Base-by-base conservation (phyloP, 805 yeast species). In the Pichia cephalocereana region DNA sequence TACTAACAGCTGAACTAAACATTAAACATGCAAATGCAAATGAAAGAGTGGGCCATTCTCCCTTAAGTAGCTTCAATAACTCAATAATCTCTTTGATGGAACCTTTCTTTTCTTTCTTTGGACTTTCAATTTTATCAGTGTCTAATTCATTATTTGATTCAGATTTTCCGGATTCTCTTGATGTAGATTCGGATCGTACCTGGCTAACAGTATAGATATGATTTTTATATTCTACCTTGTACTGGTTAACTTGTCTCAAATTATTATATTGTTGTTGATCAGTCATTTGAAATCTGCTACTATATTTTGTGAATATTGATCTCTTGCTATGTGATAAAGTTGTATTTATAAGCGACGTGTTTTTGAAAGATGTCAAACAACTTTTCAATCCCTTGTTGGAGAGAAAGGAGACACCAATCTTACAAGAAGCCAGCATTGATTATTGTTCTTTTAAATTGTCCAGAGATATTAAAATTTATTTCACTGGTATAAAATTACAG, bases 1-100 rank as follows among this genome's bases (percentile, higher is more conserved):
- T 83, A 28, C 89, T 76, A 6, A 87, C 83, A 1, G 88, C 77
- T 2, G 96, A 85, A 0, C 96, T 80, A 6, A 83, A 59, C 7
- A 81, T 66, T 32, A 91, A 71, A 48, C 86, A 74, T 0, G 73
- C 54, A 38, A 90, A 67, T 0, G 96, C 96, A 19, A 74, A 63
- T 1, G 71, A 54, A 57, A 84, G 70, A 4, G 82, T 75, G 47
- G 68, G 67, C 7, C 72, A 59, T 59, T 84, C 89, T 2, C 80
- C 75, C 52, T 67, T 72, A 0, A 84, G 79, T n/a, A 84, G 68
- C 32, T 60, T 65, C 45, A 83, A 71, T 30, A 84, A 63, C 40
- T 85, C 62, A 46, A 57, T 19, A 18, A 77, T 65, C 48, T 77
- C 82, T 4, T 57, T 48, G 26, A 63, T 52, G 5, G 67, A 55